These are phyloP conservation scores for Tardiomyces depauwii DNA, from an alignment of 1,139 yeast species.

Conservation along the genomic window DNA sequence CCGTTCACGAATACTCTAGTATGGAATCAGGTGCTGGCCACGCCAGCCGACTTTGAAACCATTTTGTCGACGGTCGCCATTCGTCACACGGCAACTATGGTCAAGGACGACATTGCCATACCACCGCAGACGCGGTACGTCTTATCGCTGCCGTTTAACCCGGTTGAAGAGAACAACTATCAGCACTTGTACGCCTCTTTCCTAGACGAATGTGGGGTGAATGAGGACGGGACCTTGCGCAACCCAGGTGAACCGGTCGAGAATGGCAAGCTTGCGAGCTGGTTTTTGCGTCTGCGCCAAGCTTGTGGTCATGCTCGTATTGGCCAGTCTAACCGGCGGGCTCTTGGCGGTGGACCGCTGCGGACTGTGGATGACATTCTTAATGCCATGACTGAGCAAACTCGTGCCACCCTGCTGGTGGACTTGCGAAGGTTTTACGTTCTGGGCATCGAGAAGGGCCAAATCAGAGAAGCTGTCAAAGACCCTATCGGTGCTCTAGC, in stretches of 20 bases:
- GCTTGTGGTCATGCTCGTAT: conserved; percentile 77
- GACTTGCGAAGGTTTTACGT: conserved; percentile 39
- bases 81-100: conserved; percentile 80
- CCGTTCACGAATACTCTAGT: conserved; percentile 42
- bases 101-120: conserved; percentile 57
- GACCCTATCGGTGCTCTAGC: conserved; percentile 39
- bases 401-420: conserved; percentile 37
- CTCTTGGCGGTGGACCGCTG: conserved; percentile 19
- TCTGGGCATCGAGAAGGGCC: conserved; percentile 44
- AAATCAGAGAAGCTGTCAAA: conserved; percentile 44
- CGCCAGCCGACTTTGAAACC: conserved; percentile 33
- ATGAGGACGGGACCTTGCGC: conserved; percentile 44
- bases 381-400: conserved; percentile 45
- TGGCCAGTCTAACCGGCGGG: conserved; percentile 33
- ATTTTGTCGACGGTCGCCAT: conserved; percentile 44
- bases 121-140: conserved; percentile 69
- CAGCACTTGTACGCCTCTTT: conserved; percentile 51
- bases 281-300: conserved; percentile 57
- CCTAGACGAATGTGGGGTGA: conserved; percentile 49
- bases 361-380: conserved; percentile 57
- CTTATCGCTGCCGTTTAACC: conserved; percentile 61
- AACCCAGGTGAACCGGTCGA: conserved; percentile 7
- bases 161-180: conserved; percentile 77
- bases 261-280: conserved; percentile 2
- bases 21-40: conserved; percentile 21